Evolutionary conservation across 768 basidiomycete species (phyloP), one percentile per base, ranked within the genome.

Genomic region (Boletus rex-veris): DNA sequence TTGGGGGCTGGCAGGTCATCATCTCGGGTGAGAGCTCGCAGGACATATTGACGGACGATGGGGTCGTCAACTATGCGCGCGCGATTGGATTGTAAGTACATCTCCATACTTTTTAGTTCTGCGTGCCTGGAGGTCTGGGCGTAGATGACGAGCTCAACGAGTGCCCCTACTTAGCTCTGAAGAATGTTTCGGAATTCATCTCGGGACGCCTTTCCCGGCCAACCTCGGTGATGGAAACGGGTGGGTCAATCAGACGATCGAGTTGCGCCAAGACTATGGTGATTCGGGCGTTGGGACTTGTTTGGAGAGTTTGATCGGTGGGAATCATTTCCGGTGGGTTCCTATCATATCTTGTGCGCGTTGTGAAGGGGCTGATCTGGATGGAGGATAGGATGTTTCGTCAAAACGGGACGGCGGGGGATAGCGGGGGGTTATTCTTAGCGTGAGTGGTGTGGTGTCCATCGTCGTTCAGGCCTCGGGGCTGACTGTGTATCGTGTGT

Each of bases 41-140:
- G 0, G 71, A 19, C 0, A 81, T 87, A 15, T 75, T 86, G 48
- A 83, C 79, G 0, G 75, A 82, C 50, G 58, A 67, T 26, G 85
- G 85, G 0, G 63, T 86, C 45, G 40, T 82, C 42, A 85, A 84
- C 59, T 87, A 75, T 61, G 85, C 83, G 0, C 74, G 67, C 33
- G 78, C 84, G 5, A 78, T 86, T 49, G 84, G 83, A 15, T 86
- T 85, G 85, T 86, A n/a, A n/a, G n/a, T n/a, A 59, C 57, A 78
- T 70, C 26, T 21, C 6, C 14, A 11, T 30, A n/a, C 19, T 21
- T 7, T 19, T 10, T 26, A 4, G 8, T 37, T 16, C n/a, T 2
- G 12, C 3, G 7, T 12, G 43, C 3, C 14, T 28, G 24, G 28
- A 28, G 28, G 33, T 35, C 33, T 35, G 11, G 33, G 11, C 10